A percentile compares a stretch with the other conserved stretches of the same genome.
Evolutionary conservation across 495 filamentous ascomycete species (phyloP).

Genomic region (Lasiosphaeris hirsuta): DNA sequence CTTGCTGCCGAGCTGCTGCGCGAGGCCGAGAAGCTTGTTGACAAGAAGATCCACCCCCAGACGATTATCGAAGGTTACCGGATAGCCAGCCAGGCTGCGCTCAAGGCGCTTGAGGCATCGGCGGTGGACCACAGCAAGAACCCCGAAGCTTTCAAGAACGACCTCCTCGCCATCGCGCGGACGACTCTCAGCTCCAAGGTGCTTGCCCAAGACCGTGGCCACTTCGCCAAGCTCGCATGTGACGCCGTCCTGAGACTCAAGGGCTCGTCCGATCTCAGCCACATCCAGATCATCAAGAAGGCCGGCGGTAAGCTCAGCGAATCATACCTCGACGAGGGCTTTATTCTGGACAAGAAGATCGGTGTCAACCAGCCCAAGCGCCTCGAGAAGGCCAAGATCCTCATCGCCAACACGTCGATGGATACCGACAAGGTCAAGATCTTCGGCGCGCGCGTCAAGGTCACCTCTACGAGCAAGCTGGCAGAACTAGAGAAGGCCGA

Average conservation of each 20-base stretch:
- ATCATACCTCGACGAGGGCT: conserved; percentile 95
- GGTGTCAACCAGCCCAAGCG: conserved; percentile 98
- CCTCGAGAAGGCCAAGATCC: conserved; percentile 95
- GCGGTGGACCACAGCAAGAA: conserved; percentile 88
- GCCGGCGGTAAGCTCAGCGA: conserved; percentile 95
- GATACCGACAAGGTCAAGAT: conserved; percentile 99
- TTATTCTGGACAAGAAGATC: conserved; percentile 98
- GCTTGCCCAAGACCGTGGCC: conserved; percentile 85
- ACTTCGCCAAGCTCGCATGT: conserved; percentile 87
- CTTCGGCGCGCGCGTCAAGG: conserved; percentile 94
- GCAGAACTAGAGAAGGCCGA: conserved; percentile 97
- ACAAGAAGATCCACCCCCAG: conserved; percentile 97
- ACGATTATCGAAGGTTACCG: conserved; percentile 99
- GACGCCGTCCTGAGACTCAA: conserved; percentile 89
- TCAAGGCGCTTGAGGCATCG: conserved; percentile 74
- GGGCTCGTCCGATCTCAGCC: conserved; percentile 89
- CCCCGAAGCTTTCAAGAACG: conserved; percentile 77
- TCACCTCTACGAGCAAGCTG: conserved; percentile 89
- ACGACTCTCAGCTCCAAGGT: conserved; percentile 99
- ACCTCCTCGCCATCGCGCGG: conserved; percentile 84
- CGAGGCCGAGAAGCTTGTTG: conserved; percentile 94
- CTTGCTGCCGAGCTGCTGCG: conserved; percentile 91
- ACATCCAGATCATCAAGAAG: conserved; percentile 99
- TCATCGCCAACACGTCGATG: conserved; percentile 98
- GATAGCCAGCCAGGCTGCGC: conserved; percentile 87